A percentile compares a stretch with the other conserved stretches of the same genome.
Conservation (phyloP, 139 green algal genomes). For the Trebouxia sp. region DNA sequence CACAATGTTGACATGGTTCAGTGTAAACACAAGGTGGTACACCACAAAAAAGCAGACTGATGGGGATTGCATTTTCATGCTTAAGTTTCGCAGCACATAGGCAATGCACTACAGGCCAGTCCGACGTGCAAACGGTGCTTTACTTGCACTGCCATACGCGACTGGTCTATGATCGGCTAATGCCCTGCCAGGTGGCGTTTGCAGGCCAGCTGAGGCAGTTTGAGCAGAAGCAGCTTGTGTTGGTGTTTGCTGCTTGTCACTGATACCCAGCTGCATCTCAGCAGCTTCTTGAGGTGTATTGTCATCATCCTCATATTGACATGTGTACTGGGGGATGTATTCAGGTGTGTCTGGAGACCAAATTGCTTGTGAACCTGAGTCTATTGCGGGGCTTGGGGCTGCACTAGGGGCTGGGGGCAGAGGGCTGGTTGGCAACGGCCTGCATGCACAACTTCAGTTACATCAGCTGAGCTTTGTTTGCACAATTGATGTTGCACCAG, state of each 20-base stretch:
- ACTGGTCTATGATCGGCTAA: not conserved
- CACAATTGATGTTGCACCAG: not conserved
- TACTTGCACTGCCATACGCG: not conserved
- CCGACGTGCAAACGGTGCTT: not conserved
- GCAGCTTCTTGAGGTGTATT: not conserved
- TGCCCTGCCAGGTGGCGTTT: not conserved
- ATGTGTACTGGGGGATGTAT: not conserved
- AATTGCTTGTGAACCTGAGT: not conserved
- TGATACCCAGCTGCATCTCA: not conserved
- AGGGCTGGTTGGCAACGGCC: not conserved
- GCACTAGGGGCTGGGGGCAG: not conserved
- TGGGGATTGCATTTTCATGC: no score
- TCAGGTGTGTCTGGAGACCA: conserved; percentile 17
- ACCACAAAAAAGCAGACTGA: no score
- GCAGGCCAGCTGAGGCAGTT: not conserved
- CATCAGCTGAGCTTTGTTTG: no score
- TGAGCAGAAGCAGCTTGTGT: no score
- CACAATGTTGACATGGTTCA: no score
- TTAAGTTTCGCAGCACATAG: no score
- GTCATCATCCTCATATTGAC: not conserved
- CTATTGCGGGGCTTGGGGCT: not conserved
- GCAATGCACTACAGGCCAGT: not conserved
- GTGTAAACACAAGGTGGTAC: no score
- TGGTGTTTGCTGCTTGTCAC: not conserved
- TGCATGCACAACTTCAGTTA: no score